Evolutionary conservation across 2,329 filamentous ascomycete genomes (phyloP), one percentile per base, ranked within the genome.

Genomic region (Microdochium nivale): DNA sequence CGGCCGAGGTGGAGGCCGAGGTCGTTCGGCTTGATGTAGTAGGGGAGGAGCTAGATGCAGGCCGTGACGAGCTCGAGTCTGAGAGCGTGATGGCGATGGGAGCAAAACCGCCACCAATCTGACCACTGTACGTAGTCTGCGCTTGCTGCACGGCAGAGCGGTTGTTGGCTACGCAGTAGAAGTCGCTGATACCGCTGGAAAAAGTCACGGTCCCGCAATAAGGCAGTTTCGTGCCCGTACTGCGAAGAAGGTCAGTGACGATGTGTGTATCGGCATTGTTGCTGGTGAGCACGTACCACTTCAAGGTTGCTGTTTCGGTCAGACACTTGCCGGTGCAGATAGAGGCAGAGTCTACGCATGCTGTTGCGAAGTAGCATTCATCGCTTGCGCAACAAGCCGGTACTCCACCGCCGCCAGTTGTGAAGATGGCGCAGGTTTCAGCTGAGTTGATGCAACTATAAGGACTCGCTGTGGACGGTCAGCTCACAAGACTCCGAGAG

Each of bases 191-290:
- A 16, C 67, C 65, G n/a, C 63, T 65, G 3, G 64, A 59, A 56
- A 75, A 76, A 1, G 65, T 66, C 25, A 74, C 62, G 2, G 74
- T 77, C 51, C 72, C 73, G 63, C 75, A 78, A 55, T 65, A 77
- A 1, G 68, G 70, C 2, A 56, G 55, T 2, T 48, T 53, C 0
- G 58, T 54, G 11, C 62, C 61, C 24, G 72, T 72, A 54, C 73
- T 76, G 50, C 32, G 8, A 27, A 19, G 46, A 24, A 51, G 49
- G 58, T 63, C 56, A 61, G 59, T 33, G 32, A 49, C 23, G 9
- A 14, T 30, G 11, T 16, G 30, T 23, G 16, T 16, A 46, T 16
- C 25, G 5, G 3, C 21, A 32, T n/a, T n/a, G n/a, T n/a, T n/a
- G 8, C 4, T 23, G 37, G 16, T 21, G 14, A 25, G 11, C 37